Evolutionary conservation across 1,139 yeast species (phyloP), one percentile per base, ranked within the genome.

Genomic region (Barnettozyma hawaiiensis): DNA sequence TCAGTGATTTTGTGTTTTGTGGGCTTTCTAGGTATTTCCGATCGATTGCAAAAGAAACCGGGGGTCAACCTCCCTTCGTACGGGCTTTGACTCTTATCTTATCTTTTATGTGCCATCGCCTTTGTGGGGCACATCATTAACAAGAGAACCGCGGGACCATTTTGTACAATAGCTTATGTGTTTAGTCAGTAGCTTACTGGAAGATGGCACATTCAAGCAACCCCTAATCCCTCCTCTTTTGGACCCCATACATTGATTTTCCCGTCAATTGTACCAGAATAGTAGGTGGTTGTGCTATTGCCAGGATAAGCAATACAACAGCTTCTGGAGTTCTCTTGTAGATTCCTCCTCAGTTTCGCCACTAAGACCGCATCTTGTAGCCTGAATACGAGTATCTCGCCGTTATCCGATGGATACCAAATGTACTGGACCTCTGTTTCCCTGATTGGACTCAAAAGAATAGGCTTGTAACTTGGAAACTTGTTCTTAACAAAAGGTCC

Each of bases 401-500:
- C 94, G 47, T 73, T 80, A 56, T 89, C 96, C 0, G 92, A 75
- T 4, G 94, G 87, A 52, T 78, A 78, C 58, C 86, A 65, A 35
- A 85, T 60, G 54, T 77, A 73, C 47, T 78, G 83, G 31, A 73
- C 56, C 45, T 73, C 76, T 18, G 75, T 66, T 61, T 78, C 81
- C 14, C 54, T 47, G 38, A 55, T 39, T 2, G 70, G 66, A 10
- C 63, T 58, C 35, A 66, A 45, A 15, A 59, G 50, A 36, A 57
- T 55, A 18, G 50, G 44, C 24, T 55, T 52, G 26, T 45, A 50
- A 9, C 53, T 41, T 20, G 60, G 50, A 37, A 75, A 66, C 50
- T 80, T 76, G 58, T 85, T 84, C 45, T 90, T 69, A 2, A 87
- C 76, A 44, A 82, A 65, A 0, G 95, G 95, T 0, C 95, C 95